Evolutionary conservation across 345 rosid genomes (phyloP).

Genomic region (Corymbia maculata): DNA sequence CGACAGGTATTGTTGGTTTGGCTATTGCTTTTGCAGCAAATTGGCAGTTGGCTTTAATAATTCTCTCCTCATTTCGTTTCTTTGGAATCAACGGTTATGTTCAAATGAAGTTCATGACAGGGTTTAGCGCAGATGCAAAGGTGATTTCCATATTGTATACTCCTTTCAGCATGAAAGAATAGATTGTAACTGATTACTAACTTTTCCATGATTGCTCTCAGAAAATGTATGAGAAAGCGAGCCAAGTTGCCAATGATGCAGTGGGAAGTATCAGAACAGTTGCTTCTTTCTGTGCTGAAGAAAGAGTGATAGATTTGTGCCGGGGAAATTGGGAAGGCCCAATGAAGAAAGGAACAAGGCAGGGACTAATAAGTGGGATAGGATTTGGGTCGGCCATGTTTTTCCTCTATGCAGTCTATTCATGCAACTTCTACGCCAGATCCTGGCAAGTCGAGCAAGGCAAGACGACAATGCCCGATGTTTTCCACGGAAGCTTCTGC

Average conservation of each 20-base stretch:
- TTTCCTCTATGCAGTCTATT: conserved; percentile 36
- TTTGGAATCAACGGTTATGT: conserved; percentile 41
- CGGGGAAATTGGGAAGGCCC: conserved; percentile 62
- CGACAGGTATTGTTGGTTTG: conserved; percentile 47
- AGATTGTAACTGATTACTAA: background rate
- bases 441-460: conserved; percentile 53
- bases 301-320: conserved; percentile 60
- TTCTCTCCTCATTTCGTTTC: conserved; percentile 54
- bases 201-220: conserved; percentile 8
- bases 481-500: conserved; percentile 37
- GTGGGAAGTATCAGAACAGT: conserved; percentile 81
- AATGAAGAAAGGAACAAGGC: conserved; percentile 44
- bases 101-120: conserved; percentile 51
- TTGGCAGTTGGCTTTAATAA: conserved; percentile 57
- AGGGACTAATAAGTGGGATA: conserved; percentile 53
- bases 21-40: conserved; percentile 56
- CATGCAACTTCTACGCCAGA: conserved; percentile 60
- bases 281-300: conserved; percentile 78
- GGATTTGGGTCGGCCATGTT: conserved; percentile 60
- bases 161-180: too few relatives aligned
- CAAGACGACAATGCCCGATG: conserved; percentile 35
- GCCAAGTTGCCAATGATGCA: conserved; percentile 87
- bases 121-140: conserved; percentile 79
- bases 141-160: conserved; percentile 9
- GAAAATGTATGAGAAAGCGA: conserved; percentile 72